Evolutionary conservation across 208 protist species (phyloP).

Genomic region (Acanthamoeba healyi): DNA sequence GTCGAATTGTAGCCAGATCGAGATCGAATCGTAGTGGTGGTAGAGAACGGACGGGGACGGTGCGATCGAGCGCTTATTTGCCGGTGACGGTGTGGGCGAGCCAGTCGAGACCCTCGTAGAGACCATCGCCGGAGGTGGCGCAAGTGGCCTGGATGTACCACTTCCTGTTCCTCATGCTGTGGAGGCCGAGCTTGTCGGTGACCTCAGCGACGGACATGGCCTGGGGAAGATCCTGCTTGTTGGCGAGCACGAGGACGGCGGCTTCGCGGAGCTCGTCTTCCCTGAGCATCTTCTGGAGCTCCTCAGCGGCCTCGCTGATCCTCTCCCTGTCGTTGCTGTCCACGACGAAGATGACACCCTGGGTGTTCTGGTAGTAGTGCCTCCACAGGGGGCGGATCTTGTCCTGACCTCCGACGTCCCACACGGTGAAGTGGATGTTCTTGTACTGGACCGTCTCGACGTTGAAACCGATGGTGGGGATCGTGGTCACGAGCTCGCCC

Average conservation of each 20-base stretch:
- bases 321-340: conserved; percentile 75
- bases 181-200: conserved; percentile 53
- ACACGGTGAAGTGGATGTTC: conserved; percentile 87
- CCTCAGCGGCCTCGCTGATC: conserved; percentile 77
- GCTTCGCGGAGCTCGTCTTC: conserved; percentile 63
- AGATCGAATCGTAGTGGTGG: background rate
- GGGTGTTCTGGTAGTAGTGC: conserved; percentile 81
- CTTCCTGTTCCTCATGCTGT: conserved; percentile 47
- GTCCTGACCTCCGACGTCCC: conserved; percentile 83
- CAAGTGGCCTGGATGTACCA: conserved; percentile 68
- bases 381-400: conserved; percentile 78
- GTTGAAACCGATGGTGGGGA: conserved; percentile 93
- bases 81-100: conserved; percentile 61
- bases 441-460: conserved; percentile 95
- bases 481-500: conserved; percentile 22
- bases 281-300: conserved; percentile 75
- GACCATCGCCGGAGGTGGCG: conserved; percentile 78
- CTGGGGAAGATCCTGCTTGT: conserved; percentile 90
- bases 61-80: conserved; percentile 11
- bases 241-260: conserved; percentile 92
- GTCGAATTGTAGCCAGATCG: background rate
- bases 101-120: conserved; percentile 79
- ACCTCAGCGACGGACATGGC: conserved; percentile 43
- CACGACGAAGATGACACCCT: conserved; percentile 83
- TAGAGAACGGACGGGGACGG: background rate